phyloP scores from a whole-genome alignment of 768 basidiomycete species.

The Podaxis sp. region DNA sequence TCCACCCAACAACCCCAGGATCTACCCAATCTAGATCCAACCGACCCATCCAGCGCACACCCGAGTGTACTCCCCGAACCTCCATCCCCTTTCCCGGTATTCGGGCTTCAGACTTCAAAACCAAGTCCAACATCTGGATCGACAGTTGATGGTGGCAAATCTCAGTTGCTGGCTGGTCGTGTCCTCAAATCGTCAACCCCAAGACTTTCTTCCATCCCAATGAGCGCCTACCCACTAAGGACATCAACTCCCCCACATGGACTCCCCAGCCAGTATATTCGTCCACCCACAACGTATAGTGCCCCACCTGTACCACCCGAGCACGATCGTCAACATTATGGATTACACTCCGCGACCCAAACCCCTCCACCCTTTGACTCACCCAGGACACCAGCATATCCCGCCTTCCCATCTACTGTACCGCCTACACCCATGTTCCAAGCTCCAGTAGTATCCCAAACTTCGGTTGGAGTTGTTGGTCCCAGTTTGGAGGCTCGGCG shows the following conservation, averaged over 20 bases:
- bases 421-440: constrained; percentile 54
- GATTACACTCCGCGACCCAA: constrained; percentile 12
- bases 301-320: constrained; percentile 30
- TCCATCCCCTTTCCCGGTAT: constrained; percentile 71
- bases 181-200: constrained; percentile 1
- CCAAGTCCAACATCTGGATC: neutral
- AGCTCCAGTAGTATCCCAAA: constrained; percentile 48
- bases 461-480: constrained; percentile 38
- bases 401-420: constrained; percentile 52
- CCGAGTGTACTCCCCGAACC: constrained; percentile 64
- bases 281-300: constrained; percentile 53
- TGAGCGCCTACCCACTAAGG: constrained; percentile 16
- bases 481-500: constrained; percentile 64
- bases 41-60: constrained; percentile 26
- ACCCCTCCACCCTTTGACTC: constrained; percentile 16
- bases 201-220: constrained; percentile 12
- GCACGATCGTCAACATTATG: constrained; percentile 15
- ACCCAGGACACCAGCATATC: constrained; percentile 70
- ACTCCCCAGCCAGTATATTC: constrained; percentile 28
- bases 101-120: constrained; percentile 18
- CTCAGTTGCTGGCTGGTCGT: constrained; percentile 3
- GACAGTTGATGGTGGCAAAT: neutral
- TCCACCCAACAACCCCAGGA: constrained; percentile 30
- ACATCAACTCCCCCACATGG: neutral
- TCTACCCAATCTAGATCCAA: constrained; percentile 26